Evolutionary conservation across 306 rosid genomes (phyloP), one percentile per base, ranked within the genome.

Genomic region (Malus sylvestris): DNA sequence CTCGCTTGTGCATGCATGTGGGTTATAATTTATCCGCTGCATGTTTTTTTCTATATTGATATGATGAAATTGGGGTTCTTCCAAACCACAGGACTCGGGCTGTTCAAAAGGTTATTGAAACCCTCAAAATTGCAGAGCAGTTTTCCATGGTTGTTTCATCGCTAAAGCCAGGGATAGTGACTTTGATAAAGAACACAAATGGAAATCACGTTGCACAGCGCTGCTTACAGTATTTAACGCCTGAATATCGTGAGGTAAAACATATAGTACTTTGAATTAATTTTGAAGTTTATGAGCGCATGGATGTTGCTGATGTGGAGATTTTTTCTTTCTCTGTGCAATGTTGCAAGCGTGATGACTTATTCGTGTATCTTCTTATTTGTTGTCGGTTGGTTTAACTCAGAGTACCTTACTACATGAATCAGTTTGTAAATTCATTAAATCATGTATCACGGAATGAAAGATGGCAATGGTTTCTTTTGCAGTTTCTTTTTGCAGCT

Each of bases 151-250:
- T 88, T 66, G 81, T 86, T 73, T 86, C 88, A n/a, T n/a, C 92
- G 13, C 67, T 88, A 6, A 76, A 78, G 75, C 76, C 81, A 22
- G 88, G 85, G 59, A 75, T 86, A 20, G 81, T 86, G 72, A 79
- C 80, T 35, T 73, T 88, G 63, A 86, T 88, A 29, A 88, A 86
- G 68, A 71, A 88, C 74, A 72, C 81, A 51, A 88, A 86, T 16
- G 92, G 92, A 8, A 88, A 84, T 77, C 92, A 88, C 46, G 92
- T 88, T 40, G 89, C 85, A 9, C 92, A 88, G 57, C 80, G 85
- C 68, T 88, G 92, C 79, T 83, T 88, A 76, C 89, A 83, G 80
- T 81, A 76, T 61, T 71, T 88, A 22, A 80, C 20, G 14, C 85
- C 82, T 46, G 74, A 85, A 38, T 74, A 82, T 79, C 75, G 57